Percentiles rank a stretch among this genome's conserved stretches.
These are phyloP conservation scores for Coniella vitis DNA, from an alignment of 2,329 filamentous ascomycete species.

Conservation along the genomic window DNA sequence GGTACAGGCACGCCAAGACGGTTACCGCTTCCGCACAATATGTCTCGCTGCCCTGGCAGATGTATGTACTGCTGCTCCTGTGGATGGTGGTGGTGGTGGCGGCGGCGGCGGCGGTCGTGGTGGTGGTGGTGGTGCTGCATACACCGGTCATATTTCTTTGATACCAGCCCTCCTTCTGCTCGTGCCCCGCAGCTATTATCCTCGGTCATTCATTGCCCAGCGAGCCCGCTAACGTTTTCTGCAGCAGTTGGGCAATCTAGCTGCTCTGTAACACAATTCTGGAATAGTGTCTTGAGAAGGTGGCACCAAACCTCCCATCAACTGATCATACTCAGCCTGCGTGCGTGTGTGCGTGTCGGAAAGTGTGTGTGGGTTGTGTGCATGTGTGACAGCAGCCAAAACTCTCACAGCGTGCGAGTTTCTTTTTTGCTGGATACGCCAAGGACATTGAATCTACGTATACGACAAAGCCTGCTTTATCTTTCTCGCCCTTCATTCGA, in stretches of 20 bases:
- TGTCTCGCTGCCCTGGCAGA: neutral
- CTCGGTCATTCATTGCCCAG: no score
- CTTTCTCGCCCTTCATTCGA: neutral
- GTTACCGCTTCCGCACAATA: neutral
- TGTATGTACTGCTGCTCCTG: neutral
- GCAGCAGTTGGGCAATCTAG: slow-evolving; percentile 4
- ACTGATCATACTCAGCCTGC: neutral
- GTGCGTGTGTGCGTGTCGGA: neutral
- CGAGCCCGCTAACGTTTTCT: slow-evolving; percentile 10
- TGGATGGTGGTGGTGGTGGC: neutral
- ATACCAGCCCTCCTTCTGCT: neutral
- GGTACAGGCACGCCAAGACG: neutral
- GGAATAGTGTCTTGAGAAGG: neutral
- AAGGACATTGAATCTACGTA: neutral
- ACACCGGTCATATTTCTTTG: neutral
- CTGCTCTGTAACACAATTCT: neutral
- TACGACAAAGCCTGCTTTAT: slow-evolving; percentile 13
- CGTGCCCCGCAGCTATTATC: slow-evolving; percentile 2
- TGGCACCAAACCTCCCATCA: slow-evolving; percentile 2
- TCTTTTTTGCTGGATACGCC: slow-evolving; percentile 7
- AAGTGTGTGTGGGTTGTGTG: slow-evolving; percentile 9
- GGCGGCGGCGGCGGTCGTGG: no score
- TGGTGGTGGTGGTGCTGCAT: no score
- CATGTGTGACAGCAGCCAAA: slow-evolving; percentile 7
- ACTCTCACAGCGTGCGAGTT: slow-evolving; percentile 1